Conservation (phyloP, 2,329 filamentous ascomycete species). For the Cryphonectria nitschkei region DNA sequence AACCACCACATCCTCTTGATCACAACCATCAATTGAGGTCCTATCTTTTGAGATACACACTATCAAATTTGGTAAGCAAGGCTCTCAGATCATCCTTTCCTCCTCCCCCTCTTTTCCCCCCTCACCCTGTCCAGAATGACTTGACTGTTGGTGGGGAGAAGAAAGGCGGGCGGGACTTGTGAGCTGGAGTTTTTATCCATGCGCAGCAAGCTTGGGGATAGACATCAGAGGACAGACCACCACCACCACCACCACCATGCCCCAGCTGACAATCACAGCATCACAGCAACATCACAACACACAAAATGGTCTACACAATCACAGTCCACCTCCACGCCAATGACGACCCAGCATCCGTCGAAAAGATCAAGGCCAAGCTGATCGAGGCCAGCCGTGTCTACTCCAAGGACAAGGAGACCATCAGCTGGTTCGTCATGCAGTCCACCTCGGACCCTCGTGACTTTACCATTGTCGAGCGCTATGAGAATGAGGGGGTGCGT, state of each 20-base stretch:
- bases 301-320: conserved; percentile 69
- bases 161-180: background rate
- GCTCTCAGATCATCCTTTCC: background rate
- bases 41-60: background rate
- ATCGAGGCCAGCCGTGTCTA: conserved; percentile 76
- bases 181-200: background rate
- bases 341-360: conserved; percentile 63
- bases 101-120: too few species aligned
- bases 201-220: background rate
- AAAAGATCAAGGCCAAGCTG: conserved; percentile 72
- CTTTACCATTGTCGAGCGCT: conserved; percentile 78
- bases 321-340: conserved; percentile 74
- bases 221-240: background rate
- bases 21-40: background rate
- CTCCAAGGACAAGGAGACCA: conserved; percentile 70
- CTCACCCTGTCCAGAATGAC: too few species aligned
- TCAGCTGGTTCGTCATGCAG: conserved; percentile 79
- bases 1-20: background rate
- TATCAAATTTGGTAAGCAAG: background rate
- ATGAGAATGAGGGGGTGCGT: conserved; percentile 66
- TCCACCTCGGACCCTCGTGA: conserved; percentile 68
- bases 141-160: background rate
- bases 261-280: background rate
- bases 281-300: conserved; percentile 17
- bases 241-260: conserved; percentile 5